Evolutionary conservation across 176 grass and related monocot species (phyloP).

Genomic region (Panicum miliaceum): DNA sequence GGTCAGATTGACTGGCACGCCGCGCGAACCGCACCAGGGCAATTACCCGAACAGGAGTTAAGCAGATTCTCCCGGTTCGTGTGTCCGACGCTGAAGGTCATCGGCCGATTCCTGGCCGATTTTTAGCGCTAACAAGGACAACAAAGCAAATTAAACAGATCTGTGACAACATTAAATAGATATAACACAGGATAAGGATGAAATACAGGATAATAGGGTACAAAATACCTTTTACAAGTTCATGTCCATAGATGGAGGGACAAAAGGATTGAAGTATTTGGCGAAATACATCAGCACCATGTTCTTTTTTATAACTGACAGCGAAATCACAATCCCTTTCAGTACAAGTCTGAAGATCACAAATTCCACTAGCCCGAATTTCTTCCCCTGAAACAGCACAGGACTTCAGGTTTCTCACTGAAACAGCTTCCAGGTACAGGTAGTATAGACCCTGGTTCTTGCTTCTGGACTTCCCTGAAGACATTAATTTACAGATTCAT

Average conservation of each 20-base stretch:
- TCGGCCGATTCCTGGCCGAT: too few relatives aligned
- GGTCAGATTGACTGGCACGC: too few relatives aligned
- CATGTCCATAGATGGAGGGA: constrained; percentile 94
- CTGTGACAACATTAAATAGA: too few relatives aligned
- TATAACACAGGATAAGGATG: not conserved
- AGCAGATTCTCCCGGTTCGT: too few relatives aligned
- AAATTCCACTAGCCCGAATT: constrained; percentile 46
- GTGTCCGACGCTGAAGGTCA: too few relatives aligned
- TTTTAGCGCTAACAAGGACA: too few relatives aligned
- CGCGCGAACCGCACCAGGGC: too few relatives aligned
- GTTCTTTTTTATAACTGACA: constrained; percentile 62
- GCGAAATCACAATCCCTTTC: constrained; percentile 63
- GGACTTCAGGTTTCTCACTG: constrained; percentile 66
- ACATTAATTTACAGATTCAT: constrained; percentile 29
- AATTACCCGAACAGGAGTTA: too few relatives aligned
- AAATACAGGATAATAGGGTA: not conserved
- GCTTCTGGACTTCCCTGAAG: constrained; percentile 77
- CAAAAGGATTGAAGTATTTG: constrained; percentile 90
- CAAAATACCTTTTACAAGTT: constrained; percentile 95
- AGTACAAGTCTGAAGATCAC: constrained; percentile 58
- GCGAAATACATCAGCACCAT: constrained; percentile 82
- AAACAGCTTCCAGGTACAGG: constrained; percentile 87
- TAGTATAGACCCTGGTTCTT: constrained; percentile 82
- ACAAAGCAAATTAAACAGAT: too few relatives aligned
- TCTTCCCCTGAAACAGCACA: constrained; percentile 48